Evolutionary conservation across 345 rosid species (phyloP).

Genomic region (Brassica incana): DNA sequence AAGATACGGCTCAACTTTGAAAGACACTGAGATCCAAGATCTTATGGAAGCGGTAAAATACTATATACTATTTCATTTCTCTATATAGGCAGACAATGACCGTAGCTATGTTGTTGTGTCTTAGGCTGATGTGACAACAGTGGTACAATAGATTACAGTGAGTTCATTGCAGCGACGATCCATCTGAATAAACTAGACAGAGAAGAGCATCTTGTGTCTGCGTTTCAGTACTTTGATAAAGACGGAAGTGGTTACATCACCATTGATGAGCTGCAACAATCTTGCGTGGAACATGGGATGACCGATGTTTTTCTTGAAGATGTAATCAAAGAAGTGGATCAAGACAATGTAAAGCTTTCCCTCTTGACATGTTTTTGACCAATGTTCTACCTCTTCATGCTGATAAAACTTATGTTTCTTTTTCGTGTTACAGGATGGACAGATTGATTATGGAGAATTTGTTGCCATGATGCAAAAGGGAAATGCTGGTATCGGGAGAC

Average conservation of each 20-base stretch:
- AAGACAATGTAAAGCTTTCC: constrained; percentile 73
- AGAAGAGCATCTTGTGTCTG: constrained; percentile 97
- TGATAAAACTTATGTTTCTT: neutral
- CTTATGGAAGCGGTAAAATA: constrained; percentile 88
- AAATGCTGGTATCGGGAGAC: constrained; percentile 84
- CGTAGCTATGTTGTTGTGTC: constrained; percentile 5
- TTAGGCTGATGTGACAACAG: constrained; percentile 98
- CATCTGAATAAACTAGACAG: constrained; percentile 96
- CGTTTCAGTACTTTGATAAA: constrained; percentile 93
- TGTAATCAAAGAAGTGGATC: constrained; percentile 92
- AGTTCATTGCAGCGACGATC: constrained; percentile 95
- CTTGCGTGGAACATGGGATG: constrained; percentile 91
- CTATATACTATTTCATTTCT: neutral
- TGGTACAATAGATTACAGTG: constrained; percentile 95
- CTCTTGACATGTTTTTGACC: neutral
- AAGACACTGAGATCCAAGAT: constrained; percentile 89
- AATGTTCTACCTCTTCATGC: neutral
- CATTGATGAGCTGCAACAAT: constrained; percentile 96
- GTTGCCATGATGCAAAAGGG: constrained; percentile 99
- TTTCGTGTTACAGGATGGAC: constrained; percentile 62
- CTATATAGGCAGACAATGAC: neutral
- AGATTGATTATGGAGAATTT: constrained; percentile 93
- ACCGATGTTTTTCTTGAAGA: constrained; percentile 89
- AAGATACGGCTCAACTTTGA: constrained; percentile 94
- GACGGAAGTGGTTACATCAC: constrained; percentile 97